Conservation (phyloP, 2,329 filamentous ascomycete species). For the Fusarium scirpi region DNA sequence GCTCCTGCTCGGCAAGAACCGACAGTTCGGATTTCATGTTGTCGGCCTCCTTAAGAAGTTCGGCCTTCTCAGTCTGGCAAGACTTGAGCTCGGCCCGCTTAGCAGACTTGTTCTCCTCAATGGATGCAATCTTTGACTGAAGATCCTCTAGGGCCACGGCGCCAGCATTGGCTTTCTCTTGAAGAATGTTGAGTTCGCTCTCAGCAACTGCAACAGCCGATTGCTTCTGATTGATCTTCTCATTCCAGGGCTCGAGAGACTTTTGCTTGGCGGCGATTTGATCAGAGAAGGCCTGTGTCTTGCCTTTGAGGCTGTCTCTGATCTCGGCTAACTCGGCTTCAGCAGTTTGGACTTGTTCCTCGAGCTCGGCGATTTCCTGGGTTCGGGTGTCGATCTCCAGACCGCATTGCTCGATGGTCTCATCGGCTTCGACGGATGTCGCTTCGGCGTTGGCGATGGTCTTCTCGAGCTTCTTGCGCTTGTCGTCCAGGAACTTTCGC, state of each 20-base stretch:
- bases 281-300: constrained; percentile 94
- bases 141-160: constrained; percentile 86
- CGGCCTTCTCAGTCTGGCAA: constrained; percentile 77
- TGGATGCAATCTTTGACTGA: constrained; percentile 79
- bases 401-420: constrained; percentile 80
- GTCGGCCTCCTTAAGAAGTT: constrained; percentile 79
- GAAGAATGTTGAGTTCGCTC: constrained; percentile 91
- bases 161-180: constrained; percentile 89
- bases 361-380: constrained; percentile 80
- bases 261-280: constrained; percentile 94
- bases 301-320: constrained; percentile 89
- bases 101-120: constrained; percentile 75
- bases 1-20: constrained; percentile 80
- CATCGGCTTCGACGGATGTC: constrained; percentile 78
- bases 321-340: constrained; percentile 87
- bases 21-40: constrained; percentile 79
- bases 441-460: constrained; percentile 81
- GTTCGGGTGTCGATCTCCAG: constrained; percentile 82
- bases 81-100: constrained; percentile 82
- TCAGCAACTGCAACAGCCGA: constrained; percentile 94
- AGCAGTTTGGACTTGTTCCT: constrained; percentile 80
- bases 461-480: constrained; percentile 96
- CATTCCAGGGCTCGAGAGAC: constrained; percentile 93
- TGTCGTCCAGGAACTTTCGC: constrained; percentile 89
- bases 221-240: constrained; percentile 96